Percentiles rank a stretch among this genome's conserved stretches.
These are phyloP conservation scores for Syzygium malaccense DNA, from an alignment of 441 rosid genomes.

Conservation along the genomic window DNA sequence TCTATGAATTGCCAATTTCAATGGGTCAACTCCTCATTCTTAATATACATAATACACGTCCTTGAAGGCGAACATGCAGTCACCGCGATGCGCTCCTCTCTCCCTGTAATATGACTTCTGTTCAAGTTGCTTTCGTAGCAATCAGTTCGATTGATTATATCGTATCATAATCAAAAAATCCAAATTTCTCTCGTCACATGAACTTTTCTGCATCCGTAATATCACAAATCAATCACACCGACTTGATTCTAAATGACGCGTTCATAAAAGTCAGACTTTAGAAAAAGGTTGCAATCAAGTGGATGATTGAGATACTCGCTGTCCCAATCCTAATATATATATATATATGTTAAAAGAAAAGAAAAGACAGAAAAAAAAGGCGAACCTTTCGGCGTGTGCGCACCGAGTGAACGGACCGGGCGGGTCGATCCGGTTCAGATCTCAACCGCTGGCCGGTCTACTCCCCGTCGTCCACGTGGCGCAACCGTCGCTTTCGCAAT, in stretches of 20 bases:
- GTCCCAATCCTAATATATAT: not conserved
- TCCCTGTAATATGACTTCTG: not conserved
- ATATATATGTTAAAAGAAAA: no score
- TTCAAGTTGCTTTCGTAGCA: not conserved
- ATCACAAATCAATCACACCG: rapidly evolving
- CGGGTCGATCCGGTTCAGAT: not conserved
- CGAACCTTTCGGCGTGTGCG: not conserved
- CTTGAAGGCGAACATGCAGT: not conserved
- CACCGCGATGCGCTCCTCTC: not conserved
- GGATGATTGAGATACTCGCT: not conserved
- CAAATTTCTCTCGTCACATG: not conserved
- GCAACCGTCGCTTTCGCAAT: not conserved
- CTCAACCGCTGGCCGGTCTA: not conserved
- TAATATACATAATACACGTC: not conserved
- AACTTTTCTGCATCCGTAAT: not conserved
- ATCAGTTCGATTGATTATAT: not conserved
- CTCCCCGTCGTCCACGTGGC: not conserved
- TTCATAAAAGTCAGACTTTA: not conserved
- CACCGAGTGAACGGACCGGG: not conserved
- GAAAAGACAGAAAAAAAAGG: no score
- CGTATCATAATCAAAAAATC: not conserved
- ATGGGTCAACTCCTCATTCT: not conserved
- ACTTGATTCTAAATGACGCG: not conserved
- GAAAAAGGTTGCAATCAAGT: not conserved
- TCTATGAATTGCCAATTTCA: not conserved